phyloP scores from a whole-genome alignment of 345 rosid species.

The Clausena lansium region DNA sequence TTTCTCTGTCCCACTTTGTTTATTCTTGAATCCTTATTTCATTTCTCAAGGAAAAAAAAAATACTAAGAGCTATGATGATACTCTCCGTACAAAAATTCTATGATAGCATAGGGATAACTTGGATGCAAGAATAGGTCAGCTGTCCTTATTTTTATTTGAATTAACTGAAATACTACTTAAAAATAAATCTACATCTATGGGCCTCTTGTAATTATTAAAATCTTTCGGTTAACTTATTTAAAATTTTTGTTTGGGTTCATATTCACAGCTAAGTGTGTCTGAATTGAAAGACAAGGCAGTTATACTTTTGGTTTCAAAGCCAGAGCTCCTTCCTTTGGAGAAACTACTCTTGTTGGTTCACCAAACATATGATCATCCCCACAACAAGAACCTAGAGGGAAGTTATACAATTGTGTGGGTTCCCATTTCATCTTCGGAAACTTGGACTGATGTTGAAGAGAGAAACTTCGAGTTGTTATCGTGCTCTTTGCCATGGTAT shows the following conservation, averaged over 20 bases:
- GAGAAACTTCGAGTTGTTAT: slow-evolving; percentile 36
- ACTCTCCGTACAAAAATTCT: not conserved
- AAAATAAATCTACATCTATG: not conserved
- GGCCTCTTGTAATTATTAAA: not conserved
- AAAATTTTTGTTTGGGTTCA: slow-evolving; percentile 3
- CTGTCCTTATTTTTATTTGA: not conserved
- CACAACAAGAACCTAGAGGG: slow-evolving; percentile 30
- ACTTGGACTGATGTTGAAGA: slow-evolving; percentile 55
- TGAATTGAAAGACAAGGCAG: slow-evolving; percentile 59
- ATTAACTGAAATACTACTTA: not conserved
- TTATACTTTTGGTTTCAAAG: slow-evolving; percentile 60
- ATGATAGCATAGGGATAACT: not conserved
- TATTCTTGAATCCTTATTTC: not conserved
- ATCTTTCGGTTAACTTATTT: not conserved
- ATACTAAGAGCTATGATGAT: not conserved
- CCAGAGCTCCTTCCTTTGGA: slow-evolving; percentile 53
- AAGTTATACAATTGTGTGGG: slow-evolving; percentile 57
- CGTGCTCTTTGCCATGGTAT: slow-evolving; percentile 61
- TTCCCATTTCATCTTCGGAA: slow-evolving; percentile 48
- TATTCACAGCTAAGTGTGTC: slow-evolving; percentile 45
- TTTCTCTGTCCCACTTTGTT: not conserved
- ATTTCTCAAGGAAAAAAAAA: not conserved
- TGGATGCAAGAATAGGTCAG: not conserved
- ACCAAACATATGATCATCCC: slow-evolving; percentile 54
- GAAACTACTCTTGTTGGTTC: slow-evolving; percentile 52